Base-by-base conservation (phyloP, 2,329 filamentous ascomycete species). In the Exophiala spinifera region DNA sequence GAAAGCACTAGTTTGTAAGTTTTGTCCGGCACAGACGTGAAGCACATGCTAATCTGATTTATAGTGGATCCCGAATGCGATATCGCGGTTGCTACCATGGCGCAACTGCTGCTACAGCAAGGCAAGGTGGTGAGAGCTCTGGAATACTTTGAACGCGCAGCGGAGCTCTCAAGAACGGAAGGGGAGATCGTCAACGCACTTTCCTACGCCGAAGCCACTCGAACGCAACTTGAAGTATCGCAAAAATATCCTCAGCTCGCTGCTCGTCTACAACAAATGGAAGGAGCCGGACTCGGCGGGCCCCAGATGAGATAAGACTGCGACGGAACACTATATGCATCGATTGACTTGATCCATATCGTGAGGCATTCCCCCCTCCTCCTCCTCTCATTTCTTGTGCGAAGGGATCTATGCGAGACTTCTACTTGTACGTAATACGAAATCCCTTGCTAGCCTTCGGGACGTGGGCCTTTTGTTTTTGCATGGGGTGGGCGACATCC, bases 11-110 rank as follows among this genome's bases (percentile, higher is more conserved):
- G 96, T 96, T 67, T 95, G 91, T 96, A 81, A 79, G 89, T 80
- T 46, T 13, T 34, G 42, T 52, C 17, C 45, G 6, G 45, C 42
- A n/a, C 39, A 28, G 2, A 36, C 39, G n/a, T 19, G 40, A 19
- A 75, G 78, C 67, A 79, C 62, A 4, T 51, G 14, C 37, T 63
- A 51, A 69, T n/a, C 55, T 33, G 37, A 15, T n/a, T n/a, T 31
- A 8, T 64, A 96, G 91, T 99, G 70, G 94, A 99, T 67, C 94
- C 94, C 21, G 94, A 99, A 72, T 99, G 94, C 70, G 94, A 99
- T 67, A 99, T 99, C 68, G 94, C 94, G 39, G 94, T 99, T 39
- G 94, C 94, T 49, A 99, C 94, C 51, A 96, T 99, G 90, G 94
- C 94, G 10, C 94, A 99, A 74, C 84, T 99, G 39, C 85, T 99